Percentiles rank a stretch among this genome's conserved stretches.
Conservation (phyloP, 495 filamentous ascomycete species). For the Sordaria brevicollis region DNA sequence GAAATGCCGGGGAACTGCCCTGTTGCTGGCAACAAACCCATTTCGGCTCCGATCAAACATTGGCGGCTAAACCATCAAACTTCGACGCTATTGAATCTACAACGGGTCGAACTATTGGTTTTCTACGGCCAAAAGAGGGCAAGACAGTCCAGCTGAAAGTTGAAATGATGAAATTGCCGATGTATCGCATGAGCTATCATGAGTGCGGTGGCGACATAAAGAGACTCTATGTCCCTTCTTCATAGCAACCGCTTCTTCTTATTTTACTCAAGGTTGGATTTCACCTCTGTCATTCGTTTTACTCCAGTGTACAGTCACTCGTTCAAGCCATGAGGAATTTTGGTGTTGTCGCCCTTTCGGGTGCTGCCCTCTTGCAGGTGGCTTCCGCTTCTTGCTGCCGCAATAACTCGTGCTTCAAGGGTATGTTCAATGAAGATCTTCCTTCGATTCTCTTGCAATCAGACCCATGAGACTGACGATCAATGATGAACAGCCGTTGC, state of each 20-base stretch:
- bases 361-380: neutral
- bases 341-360: constrained; percentile 1
- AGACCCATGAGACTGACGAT: neutral
- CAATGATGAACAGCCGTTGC: neutral
- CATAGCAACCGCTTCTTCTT: neutral
- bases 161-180: neutral
- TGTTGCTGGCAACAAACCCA: neutral
- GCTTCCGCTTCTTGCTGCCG: constrained; percentile 1
- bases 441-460: neutral
- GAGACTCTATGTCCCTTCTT: neutral
- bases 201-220: neutral
- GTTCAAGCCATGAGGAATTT: constrained; percentile 5
- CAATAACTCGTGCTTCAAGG: constrained; percentile 1
- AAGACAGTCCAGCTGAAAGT: neutral
- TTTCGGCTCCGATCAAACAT: neutral
- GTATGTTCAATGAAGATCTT: neutral
- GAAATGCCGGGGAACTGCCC: neutral
- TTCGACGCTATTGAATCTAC: neutral
- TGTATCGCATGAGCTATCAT: neutral
- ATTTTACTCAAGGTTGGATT: neutral
- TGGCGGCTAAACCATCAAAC: neutral
- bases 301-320: neutral
- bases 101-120: neutral
- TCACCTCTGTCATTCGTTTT: constrained; percentile 2
- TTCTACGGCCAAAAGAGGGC: neutral